Conservation (phyloP, 2,329 filamentous ascomycete genomes). For the Periconia sp. region DNA sequence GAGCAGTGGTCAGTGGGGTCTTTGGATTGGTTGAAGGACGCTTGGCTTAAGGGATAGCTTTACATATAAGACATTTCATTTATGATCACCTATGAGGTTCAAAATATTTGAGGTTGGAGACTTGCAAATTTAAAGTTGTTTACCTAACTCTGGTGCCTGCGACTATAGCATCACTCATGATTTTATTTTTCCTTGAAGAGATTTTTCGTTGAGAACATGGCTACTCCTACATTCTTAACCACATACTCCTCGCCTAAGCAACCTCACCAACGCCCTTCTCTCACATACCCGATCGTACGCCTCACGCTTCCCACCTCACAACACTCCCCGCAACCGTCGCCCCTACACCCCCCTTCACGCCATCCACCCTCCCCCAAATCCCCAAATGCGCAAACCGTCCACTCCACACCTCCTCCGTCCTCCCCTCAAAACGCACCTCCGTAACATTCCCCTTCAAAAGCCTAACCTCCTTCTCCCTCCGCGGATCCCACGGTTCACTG, state of each 20-base stretch:
- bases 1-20: background rate
- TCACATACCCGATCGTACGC: too few relatives aligned
- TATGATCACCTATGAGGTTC: too few relatives aligned
- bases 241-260: too few relatives aligned
- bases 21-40: background rate
- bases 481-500: constrained; percentile 45
- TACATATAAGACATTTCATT: too few relatives aligned
- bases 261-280: too few relatives aligned
- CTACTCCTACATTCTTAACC: too few relatives aligned
- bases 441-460: constrained; percentile 49
- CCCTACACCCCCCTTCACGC: constrained; percentile 41
- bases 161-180: too few relatives aligned
- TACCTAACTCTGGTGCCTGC: too few relatives aligned
- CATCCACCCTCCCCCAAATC: constrained; percentile 51
- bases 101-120: too few relatives aligned
- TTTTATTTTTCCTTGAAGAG: too few relatives aligned
- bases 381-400: constrained; percentile 50
- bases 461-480: constrained; percentile 27
- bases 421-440: constrained; percentile 27
- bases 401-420: constrained; percentile 45
- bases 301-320: constrained; percentile 12
- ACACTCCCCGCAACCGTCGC: constrained; percentile 56
- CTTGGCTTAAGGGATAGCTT: background rate
- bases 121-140: too few relatives aligned
- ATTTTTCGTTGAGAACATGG: too few relatives aligned